Base-by-base conservation (phyloP, 371 early-diverging fungal species). In the Circinella umbellata region DNA sequence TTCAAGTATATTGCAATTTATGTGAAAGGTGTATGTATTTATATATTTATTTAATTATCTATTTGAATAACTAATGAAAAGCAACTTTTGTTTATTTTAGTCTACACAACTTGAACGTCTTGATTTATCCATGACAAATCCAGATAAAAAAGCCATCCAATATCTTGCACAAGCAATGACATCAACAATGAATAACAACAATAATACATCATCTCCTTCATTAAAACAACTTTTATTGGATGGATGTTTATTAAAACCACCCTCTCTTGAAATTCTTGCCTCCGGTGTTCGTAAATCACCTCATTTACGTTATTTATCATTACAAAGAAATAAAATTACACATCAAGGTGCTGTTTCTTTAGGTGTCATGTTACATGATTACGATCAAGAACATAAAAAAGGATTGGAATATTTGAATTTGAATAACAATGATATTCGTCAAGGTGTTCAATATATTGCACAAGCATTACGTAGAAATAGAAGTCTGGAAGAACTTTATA, bases 1-100 rank as follows among this genome's bases (percentile, higher is more conserved):
- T 85, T 89, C 73, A 90, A 89, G 62, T 92, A 90, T 71, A 79
- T 90, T 68, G 86, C 90, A 0, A 81, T 91, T 17, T 90, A 85
- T 73, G 78, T 89, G 11, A 89, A 89, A 78, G 89, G 85, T 77
- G 92, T 86, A 84, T 49, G 75, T 66, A 39, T 38, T 14, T 2
- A 5, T 14, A 42, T 15, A 37, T 38, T 37, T 7, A 17, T n/a
- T 39, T 8, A 42, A 34, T 39, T 35, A 18, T 60, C 42, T 35
- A 20, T 4, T 15, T n/a, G 17, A 4, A 49, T 49, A 15, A 14
- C 14, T 13, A 51, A 51, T 51, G 8, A 51, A 62, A 13, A 61
- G 54, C 42, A 42, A 9, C 42, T 42, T 11, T 18, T 48, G 6
- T 42, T 57, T 8, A 10, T 4, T 61, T 4, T 48, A 83, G 80